Evolutionary conservation across 192 early-diverging fungal genomes (phyloP).

Genomic region (Backusella luteola): DNA sequence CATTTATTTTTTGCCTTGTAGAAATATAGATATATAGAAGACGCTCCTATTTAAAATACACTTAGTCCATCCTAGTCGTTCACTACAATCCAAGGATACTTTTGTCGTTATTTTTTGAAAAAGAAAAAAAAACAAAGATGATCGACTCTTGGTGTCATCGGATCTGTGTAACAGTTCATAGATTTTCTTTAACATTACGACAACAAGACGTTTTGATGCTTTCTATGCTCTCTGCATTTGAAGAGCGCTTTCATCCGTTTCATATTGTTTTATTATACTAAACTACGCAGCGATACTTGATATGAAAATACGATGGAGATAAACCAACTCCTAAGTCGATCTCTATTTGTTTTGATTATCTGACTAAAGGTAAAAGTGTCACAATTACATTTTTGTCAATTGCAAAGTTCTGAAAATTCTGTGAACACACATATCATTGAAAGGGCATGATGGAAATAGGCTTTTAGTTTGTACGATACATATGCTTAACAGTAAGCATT

Average conservation of each 20-base stretch:
- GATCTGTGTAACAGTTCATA: background rate
- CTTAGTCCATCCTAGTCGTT: background rate
- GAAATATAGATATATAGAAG: background rate
- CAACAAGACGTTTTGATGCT: background rate
- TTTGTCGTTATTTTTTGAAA: background rate
- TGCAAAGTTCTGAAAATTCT: background rate
- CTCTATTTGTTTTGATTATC: background rate
- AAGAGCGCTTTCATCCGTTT: background rate
- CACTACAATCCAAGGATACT: background rate
- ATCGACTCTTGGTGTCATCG: background rate
- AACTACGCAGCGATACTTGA: background rate
- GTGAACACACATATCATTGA: background rate
- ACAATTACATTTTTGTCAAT: background rate
- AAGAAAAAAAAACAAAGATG: background rate
- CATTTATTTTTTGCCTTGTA: background rate
- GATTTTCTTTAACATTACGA: background rate
- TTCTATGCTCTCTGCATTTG: background rate
- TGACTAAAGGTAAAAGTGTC: background rate
- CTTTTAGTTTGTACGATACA: background rate
- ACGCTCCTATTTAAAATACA: background rate
- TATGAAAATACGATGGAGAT: background rate
- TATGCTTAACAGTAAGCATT: background rate
- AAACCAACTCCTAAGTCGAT: background rate
- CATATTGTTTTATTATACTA: background rate
- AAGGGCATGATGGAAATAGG: background rate